Evolutionary conservation across 495 filamentous ascomycete genomes (phyloP), one percentile per base, ranked within the genome.

Genomic region (Beverwykella pulmonaria): DNA sequence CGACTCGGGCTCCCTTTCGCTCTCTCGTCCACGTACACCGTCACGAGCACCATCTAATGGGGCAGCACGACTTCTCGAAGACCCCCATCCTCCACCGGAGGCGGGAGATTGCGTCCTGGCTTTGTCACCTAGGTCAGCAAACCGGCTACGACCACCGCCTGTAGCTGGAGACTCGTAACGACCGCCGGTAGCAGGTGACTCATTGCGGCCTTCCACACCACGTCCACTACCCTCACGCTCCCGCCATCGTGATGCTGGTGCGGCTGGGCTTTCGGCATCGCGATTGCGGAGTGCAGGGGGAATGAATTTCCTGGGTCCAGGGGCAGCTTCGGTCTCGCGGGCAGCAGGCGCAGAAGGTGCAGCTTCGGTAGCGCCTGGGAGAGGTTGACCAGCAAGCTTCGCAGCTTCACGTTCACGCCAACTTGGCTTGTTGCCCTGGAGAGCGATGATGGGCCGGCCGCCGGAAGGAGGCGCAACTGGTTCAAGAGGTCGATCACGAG

Each of bases 321-420:
- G 52, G 27, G 68, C 74, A 49, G 73, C 59, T 27, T 74, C 75
- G n/a, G 70, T 63, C 4, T 69, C 68, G 3, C 65, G 61, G 8
- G 71, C 53, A 48, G 74, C 70, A 47, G 69, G 19, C 17, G 61
- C 53, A 10, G 52, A 52, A 9, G 64, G 30, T 25, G 20, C 10
- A 5, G 48, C 20, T 50, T 50, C 48, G 6, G 48, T 10, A 25
- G 48, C 22, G 39, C 63, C 49, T 27, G 69, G 67, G 65, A 69
- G 69, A 12, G 57, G 49, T 44, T 64, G 54, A 10, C 32, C 58
- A 34, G 71, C 67, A 22, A 54, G 76, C 77, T 84, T 92, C 67
- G 86, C 86, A 49, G 89, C 90, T 76, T 90, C 80, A 48, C 91
- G 85, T n/a, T 97, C 92, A 78, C 92, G 88, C 92, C 92, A 97